Evolutionary conservation across 768 basidiomycete genomes (phyloP), one percentile per base, ranked within the genome.

Genomic region (Porpolomopsis calyptriformis): DNA sequence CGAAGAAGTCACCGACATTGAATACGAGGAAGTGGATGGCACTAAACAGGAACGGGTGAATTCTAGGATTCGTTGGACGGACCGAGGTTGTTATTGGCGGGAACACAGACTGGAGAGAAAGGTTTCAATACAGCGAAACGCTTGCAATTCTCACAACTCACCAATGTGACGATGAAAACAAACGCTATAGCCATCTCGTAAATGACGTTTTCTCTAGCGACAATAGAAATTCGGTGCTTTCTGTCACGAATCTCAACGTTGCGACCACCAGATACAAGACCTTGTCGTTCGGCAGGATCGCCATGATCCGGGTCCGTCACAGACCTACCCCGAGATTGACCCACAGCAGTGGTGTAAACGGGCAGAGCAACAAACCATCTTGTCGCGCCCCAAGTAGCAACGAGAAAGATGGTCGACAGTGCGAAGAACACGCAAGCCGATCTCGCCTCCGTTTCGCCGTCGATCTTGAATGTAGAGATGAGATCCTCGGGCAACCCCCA

Each of bases 81-180:
- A 96, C 77, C 0, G 82, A 83, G 3, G 81, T 75, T 2, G 92
- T 92, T 51, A 91, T 82, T 0, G 91, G 76, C 4, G 92, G 92
- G 64, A 77, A 94, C 39, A 93, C 82, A 24, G 90, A 74, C 91
- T 94, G 37, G 22, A 48, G 27, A 47, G 31, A 19, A 48, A 43
- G 10, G 34, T 37, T 40, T 20, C 24, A 19, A 19, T 29, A 41
- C 14, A 8, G 24, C 23, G 14, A 31, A 40, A 43, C 4, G 33
- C 52, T 40, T 53, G 31, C 45, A 39, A 48, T 40, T 43, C 34
- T 31, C 2, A 46, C 29, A 9, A 45, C 80, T 53, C 56, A 90
- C 90, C 58, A 94, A 64, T 11, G 92, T 93, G 22, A 87, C 74
- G 24, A 78, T 57, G 56, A 91, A 92, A 4, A 82, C 80, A 57